Percentiles rank a stretch among this genome's conserved stretches.
Evolutionary conservation across 2,329 filamentous ascomycete species (phyloP).

Genomic region (Fusarium poae): DNA sequence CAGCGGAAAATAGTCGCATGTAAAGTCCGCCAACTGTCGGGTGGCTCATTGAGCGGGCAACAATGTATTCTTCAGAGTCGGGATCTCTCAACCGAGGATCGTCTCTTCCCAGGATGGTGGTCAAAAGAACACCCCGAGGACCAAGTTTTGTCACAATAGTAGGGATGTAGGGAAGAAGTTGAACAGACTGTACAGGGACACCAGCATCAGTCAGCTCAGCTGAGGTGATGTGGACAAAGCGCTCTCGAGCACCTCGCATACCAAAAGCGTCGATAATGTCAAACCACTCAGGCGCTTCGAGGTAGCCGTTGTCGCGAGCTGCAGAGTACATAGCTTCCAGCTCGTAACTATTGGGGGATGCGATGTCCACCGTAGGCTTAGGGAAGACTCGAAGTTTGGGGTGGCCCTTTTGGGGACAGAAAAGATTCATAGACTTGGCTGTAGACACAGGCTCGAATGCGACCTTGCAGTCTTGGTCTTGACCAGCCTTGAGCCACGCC

Average conservation of each 20-base stretch:
- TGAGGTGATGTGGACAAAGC: constrained; percentile 77
- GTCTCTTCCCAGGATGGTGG: constrained; percentile 74
- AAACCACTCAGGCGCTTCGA: constrained; percentile 83
- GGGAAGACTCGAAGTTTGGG: constrained; percentile 68
- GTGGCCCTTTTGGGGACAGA: constrained; percentile 60
- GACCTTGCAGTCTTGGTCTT: constrained; percentile 67
- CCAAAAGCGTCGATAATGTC: constrained; percentile 81
- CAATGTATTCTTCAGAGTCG: constrained; percentile 75
- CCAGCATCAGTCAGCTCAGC: constrained; percentile 79
- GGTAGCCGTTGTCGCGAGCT: constrained; percentile 74
- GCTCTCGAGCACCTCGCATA: constrained; percentile 79
- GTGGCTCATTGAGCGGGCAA: constrained; percentile 71
- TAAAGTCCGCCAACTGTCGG: constrained; percentile 80
- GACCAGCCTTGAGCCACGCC: constrained; percentile 75
- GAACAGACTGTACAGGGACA: constrained; percentile 84
- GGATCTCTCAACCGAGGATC: constrained; percentile 76
- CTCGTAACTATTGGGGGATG: constrained; percentile 87
- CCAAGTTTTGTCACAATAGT: constrained; percentile 89
- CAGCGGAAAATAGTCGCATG: constrained; percentile 78
- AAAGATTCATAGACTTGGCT: constrained; percentile 80
- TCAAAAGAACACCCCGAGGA: constrained; percentile 78
- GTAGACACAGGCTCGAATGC: constrained; percentile 92
- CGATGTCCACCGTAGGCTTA: constrained; percentile 74
- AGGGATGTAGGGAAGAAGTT: constrained; percentile 89
- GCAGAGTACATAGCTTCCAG: constrained; percentile 81